Percentiles rank a stretch among this genome's conserved stretches.
Evolutionary conservation across 345 rosid species (phyloP).

Genomic region (Capsella bursapastoris): DNA sequence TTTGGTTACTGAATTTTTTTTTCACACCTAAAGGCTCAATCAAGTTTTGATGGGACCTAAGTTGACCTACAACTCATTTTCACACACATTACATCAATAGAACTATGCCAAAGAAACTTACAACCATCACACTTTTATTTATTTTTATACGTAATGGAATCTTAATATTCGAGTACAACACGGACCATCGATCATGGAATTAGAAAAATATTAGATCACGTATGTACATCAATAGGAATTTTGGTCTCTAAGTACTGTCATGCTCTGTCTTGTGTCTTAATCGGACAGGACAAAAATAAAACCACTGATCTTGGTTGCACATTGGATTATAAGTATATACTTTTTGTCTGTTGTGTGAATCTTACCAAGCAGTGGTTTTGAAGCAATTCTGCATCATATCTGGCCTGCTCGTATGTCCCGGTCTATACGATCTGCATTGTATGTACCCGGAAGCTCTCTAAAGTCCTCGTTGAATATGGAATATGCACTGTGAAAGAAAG

Average conservation of each 20-base stretch:
- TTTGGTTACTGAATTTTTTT: conserved; percentile 39
- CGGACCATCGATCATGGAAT: conserved; percentile 27
- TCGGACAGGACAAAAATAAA: conserved; percentile 28
- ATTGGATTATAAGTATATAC: conserved; percentile 2
- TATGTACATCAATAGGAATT: conserved; percentile 31
- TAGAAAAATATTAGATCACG: conserved; percentile 27
- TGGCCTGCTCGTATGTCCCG: conserved; percentile 82
- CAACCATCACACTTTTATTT: background rate
- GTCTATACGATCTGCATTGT: conserved; percentile 81
- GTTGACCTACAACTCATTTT: conserved; percentile 39
- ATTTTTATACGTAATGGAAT: background rate
- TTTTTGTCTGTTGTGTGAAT: conserved; percentile 16
- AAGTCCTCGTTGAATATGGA: conserved; percentile 90
- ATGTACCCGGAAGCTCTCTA: conserved; percentile 93
- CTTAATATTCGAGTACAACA: conserved; percentile 27
- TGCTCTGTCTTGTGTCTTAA: conserved; percentile 28
- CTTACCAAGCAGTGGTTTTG: conserved; percentile 2
- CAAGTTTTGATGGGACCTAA: conserved; percentile 38
- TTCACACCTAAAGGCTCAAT: conserved; percentile 31
- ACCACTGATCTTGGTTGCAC: conserved; percentile 17
- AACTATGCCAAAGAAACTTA: background rate
- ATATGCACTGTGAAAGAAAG: conserved; percentile 63
- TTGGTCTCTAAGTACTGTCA: conserved; percentile 29
- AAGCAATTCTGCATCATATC: conserved; percentile 46
- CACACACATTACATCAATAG: conserved; percentile 23